These are phyloP conservation scores for Aeschynomene evenia DNA, from an alignment of 306 rosid genomes.

Conservation along the genomic window DNA sequence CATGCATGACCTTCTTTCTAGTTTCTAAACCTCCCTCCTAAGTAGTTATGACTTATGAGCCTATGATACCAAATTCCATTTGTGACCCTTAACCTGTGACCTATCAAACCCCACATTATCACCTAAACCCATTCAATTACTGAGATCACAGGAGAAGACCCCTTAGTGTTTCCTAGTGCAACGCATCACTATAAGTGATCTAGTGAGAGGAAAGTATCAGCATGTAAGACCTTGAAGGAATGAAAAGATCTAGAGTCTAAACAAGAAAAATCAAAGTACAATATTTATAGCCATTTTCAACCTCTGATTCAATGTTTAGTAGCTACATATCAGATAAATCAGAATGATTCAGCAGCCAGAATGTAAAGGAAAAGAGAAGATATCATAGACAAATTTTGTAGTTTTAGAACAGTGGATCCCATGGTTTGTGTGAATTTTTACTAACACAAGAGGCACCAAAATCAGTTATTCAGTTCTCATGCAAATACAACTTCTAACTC, in stretches of 20 bases:
- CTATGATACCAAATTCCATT: constrained; percentile 4
- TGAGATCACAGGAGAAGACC: constrained; percentile 20
- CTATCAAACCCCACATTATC: constrained; percentile 12
- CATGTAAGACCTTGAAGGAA: constrained; percentile 20
- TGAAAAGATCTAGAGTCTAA: neutral
- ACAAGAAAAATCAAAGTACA: constrained; percentile 6
- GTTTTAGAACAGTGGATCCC: neutral
- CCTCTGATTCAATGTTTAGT: neutral
- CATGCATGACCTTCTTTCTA: constrained; percentile 21
- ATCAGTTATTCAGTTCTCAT: neutral
- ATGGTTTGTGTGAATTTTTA: neutral
- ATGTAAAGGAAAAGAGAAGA: neutral
- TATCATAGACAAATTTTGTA: constrained; percentile 8
- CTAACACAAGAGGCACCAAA: constrained; percentile 6
- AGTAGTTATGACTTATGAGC: constrained; percentile 3
- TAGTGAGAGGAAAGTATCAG: neutral
- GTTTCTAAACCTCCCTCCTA: neutral
- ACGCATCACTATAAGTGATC: constrained; percentile 2
- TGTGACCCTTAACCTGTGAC: constrained; percentile 9
- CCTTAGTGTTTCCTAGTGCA: constrained; percentile 3
- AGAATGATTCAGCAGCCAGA: constrained; percentile 6
- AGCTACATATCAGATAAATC: neutral
- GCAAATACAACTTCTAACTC: constrained; percentile 16
- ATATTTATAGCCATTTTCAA: neutral
- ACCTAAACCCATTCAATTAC: neutral